Evolutionary conservation across 1,284 basidiomycete genomes (phyloP), one percentile per base, ranked within the genome.

Genomic region (Tremellales sp.): DNA sequence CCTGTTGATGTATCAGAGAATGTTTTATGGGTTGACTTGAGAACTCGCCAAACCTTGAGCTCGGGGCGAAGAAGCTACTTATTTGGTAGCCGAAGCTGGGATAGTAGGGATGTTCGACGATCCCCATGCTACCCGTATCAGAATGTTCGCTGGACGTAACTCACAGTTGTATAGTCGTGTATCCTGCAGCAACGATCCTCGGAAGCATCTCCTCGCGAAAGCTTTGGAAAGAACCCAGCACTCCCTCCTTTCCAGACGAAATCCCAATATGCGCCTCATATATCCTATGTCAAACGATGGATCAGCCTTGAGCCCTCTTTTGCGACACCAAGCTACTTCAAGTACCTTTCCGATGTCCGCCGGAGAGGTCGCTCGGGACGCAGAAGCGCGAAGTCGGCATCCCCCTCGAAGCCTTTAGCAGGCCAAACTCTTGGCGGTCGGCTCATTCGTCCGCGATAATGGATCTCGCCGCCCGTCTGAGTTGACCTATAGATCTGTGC

Each of bases 61-160:
- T 24, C n/a, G 35, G 37, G 10, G 35, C 25, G 39, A 42, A 39
- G 27, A 35, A 40, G 25, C 21, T 39, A 14, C 43, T 45, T 24
- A 56, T 47, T 19, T 53, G 54, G 21, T 56, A 56, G 31, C 54
- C 54, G 27, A 48, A 56, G 12, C 49, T 40, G n/a, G 53, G 49
- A 25, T 54, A 54, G 43, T 54, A 54, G 2, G 53, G 53, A 24
- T 54, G 53, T 14, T 51, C 49, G 21, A 47, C 48, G 32, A 54
- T 22, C 13, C 53, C 53, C 45, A 54, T 51, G 7, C 50, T 51
- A 33, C 4, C 13, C 18, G 18, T 18, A 25, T 29, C 3, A 27
- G 25, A 13, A 9, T n/a, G 1, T 7, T 16, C n/a, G 14, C 4
- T n/a, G 12, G 27, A 5, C 8, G 33, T 33, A 45, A 42, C 50